Evolutionary conservation across 116 monocot species (phyloP), one percentile per base, ranked within the genome.

Genomic region (Cymodocea nodosa): DNA sequence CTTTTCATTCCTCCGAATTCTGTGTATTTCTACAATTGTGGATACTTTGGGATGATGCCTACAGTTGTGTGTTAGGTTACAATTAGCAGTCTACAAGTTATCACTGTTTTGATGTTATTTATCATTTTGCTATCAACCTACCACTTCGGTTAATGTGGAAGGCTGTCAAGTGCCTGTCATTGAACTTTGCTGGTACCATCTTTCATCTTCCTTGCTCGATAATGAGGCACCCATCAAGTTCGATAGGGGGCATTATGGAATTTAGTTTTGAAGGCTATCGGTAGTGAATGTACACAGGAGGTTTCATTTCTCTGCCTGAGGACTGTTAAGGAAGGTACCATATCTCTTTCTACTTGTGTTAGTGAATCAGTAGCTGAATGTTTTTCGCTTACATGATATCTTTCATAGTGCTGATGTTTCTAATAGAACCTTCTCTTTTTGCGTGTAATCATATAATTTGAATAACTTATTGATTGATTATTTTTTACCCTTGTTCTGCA

Each of bases 161-260:
- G 12, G 15, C 23, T 65, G 49, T 64, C 44, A 65, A 65, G 49
- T 65, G 22, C 65, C 50, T 15, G 22, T 13, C 51, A 24, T 65
- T 50, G 50, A 24, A 48, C 39, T 24, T 64, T 15, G 64, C 50
- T 64, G 64, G 12, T 23, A 23, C 23, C 50, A 51, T 48, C 64
- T 64, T 64, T 48, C 64, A 64, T 49, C 25, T 64, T 64, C 60
- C 62, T 62, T 62, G 22, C 62, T 62, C 37, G 19, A 62, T 62
- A 10, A 3, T 20, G 44, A 62, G 23, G 20, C 37, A 37, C 18
- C n/a, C 15, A 37, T 62, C 8, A 62, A 44, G 44, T 7, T 37
- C 44, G 5, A 37, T 7, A 7, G 35, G 37, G 35, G 62, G 3
- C 18, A 35, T 62, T 39, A 25, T 36, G 36, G 23, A 5, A n/a